Base-by-base conservation (phyloP, 768 basidiomycete species). In the Amanita phalloides region DNA sequence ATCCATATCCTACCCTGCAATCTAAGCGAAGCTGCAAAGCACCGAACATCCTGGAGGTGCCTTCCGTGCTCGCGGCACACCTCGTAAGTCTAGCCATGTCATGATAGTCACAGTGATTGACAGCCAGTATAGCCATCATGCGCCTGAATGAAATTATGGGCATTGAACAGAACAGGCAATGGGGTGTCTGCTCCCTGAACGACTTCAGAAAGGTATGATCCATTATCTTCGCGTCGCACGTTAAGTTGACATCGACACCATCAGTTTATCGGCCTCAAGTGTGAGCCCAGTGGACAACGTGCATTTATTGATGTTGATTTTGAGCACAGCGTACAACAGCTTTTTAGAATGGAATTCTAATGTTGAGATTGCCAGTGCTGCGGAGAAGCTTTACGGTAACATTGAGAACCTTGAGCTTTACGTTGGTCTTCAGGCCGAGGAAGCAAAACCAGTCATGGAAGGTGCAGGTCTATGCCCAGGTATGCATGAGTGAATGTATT, bases 381-480 rank as follows among this genome's bases (percentile, higher is more conserved):
- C 89, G 0, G 84, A 90, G 64, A 84, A 78, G 56, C 72, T 92
- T 1, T 92, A 92, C 49, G 82, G 82, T 8, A 56, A 84, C 60
- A 84, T 91, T 51, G 74, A 92, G 23, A 73, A 80, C 55, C 73
- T 92, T 46, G 90, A 92, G 62, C 70, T 92, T 14, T 91, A 92
- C 58, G 82, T 84, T 45, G 85, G 89, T 45, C 70, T 90, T 21
- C 84, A 88, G 57, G 88, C 86, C 0, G 87, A 90, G 60, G 79
- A 85, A 54, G 68, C 81, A 1, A 92, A 90, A 61, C 83, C 79
- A 10, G 68, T 88, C 35, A 73, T 82, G 20, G 80, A 82, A 0
- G 90, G 90, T 47, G 86, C 90, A 49, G 90, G 90, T 51, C 75
- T 92, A 49, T 92, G 90, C 67, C 89, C 90, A 55, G 83, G 87